Evolutionary conservation across 352 stramenopile species (phyloP).

Genomic region (Phytophthora hibernalis): DNA sequence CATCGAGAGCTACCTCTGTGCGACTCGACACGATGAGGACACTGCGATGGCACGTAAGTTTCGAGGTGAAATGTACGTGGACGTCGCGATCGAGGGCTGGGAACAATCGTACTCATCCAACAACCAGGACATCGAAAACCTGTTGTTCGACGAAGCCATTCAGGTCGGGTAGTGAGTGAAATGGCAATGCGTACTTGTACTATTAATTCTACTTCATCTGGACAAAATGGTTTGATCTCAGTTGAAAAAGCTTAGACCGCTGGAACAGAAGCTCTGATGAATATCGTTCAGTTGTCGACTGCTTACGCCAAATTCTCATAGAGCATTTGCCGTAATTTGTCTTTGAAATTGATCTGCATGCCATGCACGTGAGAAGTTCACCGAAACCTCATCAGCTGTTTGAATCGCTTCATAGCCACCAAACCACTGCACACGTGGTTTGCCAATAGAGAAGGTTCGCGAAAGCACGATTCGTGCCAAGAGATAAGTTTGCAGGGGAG

Average conservation of each 20-base stretch:
- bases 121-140: conserved; percentile 56
- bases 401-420: not conserved
- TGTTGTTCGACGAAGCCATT: conserved; percentile 44
- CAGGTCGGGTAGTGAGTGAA: conserved; percentile 12
- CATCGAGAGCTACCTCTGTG: conserved; percentile 40
- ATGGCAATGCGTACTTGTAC: no score
- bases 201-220: not conserved
- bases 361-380: not conserved
- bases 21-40: conserved; percentile 32
- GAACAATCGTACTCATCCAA: conserved; percentile 34
- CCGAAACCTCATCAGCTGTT: not conserved
- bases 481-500: not conserved
- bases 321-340: no score
- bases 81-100: conserved; percentile 42
- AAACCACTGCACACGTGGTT: no score
- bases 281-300: not conserved
- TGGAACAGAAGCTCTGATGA: not conserved
- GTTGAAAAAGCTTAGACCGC: not conserved
- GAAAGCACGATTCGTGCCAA: not conserved
- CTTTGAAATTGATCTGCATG: no score
- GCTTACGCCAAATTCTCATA: not conserved
- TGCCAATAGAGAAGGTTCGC: no score
- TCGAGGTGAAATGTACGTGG: conserved; percentile 31
- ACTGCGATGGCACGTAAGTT: conserved; percentile 29
- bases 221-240: not conserved